These are phyloP conservation scores for Chrysoporthe cubensis DNA, from an alignment of 2,329 filamentous ascomycete species.

Conservation along the genomic window DNA sequence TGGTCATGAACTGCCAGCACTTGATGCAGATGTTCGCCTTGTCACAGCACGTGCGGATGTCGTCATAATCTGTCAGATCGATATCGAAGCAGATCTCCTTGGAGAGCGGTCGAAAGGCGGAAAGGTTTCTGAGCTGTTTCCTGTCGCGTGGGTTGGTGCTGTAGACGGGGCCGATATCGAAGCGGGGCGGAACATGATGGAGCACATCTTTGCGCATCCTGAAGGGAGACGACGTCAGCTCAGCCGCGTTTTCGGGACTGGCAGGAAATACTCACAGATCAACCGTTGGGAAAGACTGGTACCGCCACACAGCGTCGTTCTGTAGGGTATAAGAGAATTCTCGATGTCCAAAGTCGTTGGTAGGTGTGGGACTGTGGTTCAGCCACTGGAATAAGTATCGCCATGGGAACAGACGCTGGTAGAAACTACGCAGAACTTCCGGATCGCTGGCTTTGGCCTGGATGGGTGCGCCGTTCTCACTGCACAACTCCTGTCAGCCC, in stretches of 20 bases:
- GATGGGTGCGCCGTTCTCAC: slow-evolving; percentile 41
- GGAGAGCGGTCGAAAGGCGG: slow-evolving; percentile 81
- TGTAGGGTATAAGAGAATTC: slow-evolving; percentile 97
- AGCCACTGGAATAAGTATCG: slow-evolving; percentile 96
- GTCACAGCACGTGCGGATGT: slow-evolving; percentile 91
- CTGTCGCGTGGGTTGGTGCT: slow-evolving; percentile 90
- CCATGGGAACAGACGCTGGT: slow-evolving; percentile 94
- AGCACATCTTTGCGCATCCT: slow-evolving; percentile 91
- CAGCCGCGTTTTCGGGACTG: neutral
- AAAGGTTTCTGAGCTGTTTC: slow-evolving; percentile 80
- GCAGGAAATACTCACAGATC: slow-evolving; percentile 49
- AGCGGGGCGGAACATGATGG: slow-evolving; percentile 84
- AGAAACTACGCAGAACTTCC: slow-evolving; percentile 90
- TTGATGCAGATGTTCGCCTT: slow-evolving; percentile 92
- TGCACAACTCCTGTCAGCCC: slow-evolving; percentile 33
- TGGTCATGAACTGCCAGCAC: slow-evolving; percentile 97
- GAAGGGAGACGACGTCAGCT: slow-evolving; percentile 23
- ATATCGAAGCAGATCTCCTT: slow-evolving; percentile 99
- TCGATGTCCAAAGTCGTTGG: slow-evolving; percentile 86
- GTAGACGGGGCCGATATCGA: slow-evolving; percentile 99
- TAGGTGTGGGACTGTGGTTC: slow-evolving; percentile 86
- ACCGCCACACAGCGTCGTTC: slow-evolving; percentile 89
- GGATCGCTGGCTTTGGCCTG: slow-evolving; percentile 66
- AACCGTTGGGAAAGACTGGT: slow-evolving; percentile 69
- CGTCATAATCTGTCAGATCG: slow-evolving; percentile 98